A percentile compares a stretch with the other conserved stretches of the same genome.
These are phyloP conservation scores for Fennellomyces sp. DNA, from an alignment of 371 early-diverging fungal species.

Conservation along the genomic window DNA sequence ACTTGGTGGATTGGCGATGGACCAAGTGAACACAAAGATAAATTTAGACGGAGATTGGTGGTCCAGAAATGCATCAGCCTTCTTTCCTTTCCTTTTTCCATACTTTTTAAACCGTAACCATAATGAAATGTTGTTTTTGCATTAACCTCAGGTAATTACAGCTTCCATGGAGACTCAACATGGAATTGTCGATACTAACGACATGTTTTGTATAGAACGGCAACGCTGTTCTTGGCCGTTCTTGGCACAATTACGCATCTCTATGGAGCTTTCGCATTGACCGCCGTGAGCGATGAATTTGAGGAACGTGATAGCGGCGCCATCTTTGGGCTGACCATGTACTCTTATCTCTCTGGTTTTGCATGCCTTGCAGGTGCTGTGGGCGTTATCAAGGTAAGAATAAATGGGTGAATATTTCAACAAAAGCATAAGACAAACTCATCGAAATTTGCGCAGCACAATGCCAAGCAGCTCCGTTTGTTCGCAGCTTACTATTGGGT, in stretches of 20 bases:
- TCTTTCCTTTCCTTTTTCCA: neutral
- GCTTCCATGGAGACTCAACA: neutral
- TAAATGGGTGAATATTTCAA: neutral
- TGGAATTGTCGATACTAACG: neutral
- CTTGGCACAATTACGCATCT: conserved; percentile 39
- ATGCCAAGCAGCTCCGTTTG: conserved; percentile 39
- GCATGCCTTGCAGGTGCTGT: conserved; percentile 42
- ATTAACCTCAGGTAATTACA: conserved; percentile 31
- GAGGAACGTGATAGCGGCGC: conserved; percentile 30
- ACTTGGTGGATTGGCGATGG: too few species aligned
- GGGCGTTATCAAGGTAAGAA: conserved; percentile 46
- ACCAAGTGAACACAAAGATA: neutral
- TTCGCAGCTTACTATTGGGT: conserved; percentile 43
- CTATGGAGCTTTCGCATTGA: conserved; percentile 32
- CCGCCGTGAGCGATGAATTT: conserved; percentile 31
- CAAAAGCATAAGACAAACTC: too few species aligned
- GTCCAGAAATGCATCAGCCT: neutral
- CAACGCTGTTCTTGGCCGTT: conserved; percentile 37
- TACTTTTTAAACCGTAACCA: neutral
- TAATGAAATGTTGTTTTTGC: conserved; percentile 41
- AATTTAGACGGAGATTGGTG: neutral
- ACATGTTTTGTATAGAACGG: conserved; percentile 32
- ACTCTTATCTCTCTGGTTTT: conserved; percentile 39
- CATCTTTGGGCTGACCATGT: conserved; percentile 37
- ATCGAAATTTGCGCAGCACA: conserved; percentile 36